Evolutionary conservation across 2,329 filamentous ascomycete genomes (phyloP).

Genomic region (Pleomassaria siparia): DNA sequence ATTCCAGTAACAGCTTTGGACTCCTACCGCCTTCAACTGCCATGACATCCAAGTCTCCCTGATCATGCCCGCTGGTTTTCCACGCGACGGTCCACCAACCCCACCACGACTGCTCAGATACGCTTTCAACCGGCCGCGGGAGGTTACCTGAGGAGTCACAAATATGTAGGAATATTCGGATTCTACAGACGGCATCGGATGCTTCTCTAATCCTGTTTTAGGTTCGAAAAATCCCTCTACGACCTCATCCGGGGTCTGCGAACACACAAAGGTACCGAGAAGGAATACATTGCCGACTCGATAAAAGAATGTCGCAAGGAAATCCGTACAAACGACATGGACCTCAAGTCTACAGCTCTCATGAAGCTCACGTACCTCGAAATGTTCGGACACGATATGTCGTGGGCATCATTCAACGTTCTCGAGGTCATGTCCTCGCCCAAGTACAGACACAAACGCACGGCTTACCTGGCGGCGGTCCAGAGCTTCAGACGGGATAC

Average conservation of each 20-base stretch:
- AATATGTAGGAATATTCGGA: conserved; percentile 24
- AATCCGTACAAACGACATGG: conserved; percentile 92
- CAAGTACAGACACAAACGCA: conserved; percentile 92
- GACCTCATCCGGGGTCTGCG: conserved; percentile 96
- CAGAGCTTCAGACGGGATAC: conserved; percentile 96
- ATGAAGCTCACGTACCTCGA: conserved; percentile 96
- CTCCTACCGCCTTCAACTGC: background rate
- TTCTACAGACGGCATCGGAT: background rate
- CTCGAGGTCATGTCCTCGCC: conserved; percentile 97
- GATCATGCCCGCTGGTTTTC: conserved; percentile 37
- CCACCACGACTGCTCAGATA: conserved; percentile 25
- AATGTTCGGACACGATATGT: conserved; percentile 99
- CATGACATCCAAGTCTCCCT: conserved; percentile 24
- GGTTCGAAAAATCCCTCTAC: conserved; percentile 99
- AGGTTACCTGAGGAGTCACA: conserved; percentile 16
- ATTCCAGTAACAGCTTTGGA: background rate
- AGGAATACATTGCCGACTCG: conserved; percentile 90
- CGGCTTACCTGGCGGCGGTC: conserved; percentile 91
- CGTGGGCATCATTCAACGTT: conserved; percentile 97
- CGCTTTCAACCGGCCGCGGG: conserved; percentile 20
- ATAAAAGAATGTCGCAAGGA: conserved; percentile 94
- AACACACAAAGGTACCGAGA: conserved; percentile 93
- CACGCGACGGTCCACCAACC: conserved; percentile 27
- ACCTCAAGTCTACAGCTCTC: conserved; percentile 93
- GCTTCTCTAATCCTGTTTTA: conserved; percentile 43